phyloP scores from a whole-genome alignment of 2,329 filamentous ascomycete genomes.

The Fusarium napiforme region DNA sequence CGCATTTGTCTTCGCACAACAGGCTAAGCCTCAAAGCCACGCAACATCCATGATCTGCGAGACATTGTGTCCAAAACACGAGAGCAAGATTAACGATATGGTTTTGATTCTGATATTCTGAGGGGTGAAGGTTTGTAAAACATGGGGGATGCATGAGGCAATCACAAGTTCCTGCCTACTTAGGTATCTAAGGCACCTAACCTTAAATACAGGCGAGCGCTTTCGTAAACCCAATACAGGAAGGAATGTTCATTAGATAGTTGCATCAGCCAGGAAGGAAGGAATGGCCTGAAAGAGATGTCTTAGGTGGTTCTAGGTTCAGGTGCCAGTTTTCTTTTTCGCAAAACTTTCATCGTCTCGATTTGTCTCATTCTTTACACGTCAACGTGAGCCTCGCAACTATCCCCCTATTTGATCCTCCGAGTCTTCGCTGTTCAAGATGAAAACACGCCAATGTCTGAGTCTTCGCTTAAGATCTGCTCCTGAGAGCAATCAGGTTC shows the following conservation, averaged over 20 bases:
- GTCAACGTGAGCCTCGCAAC: slow-evolving; percentile 25
- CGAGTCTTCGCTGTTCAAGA: neutral
- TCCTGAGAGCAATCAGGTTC: neutral
- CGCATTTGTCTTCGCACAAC: neutral
- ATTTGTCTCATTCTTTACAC: slow-evolving; percentile 19
- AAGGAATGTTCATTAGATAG: neutral
- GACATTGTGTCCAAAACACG: slow-evolving; percentile 1
- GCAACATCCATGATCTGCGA: slow-evolving; percentile 6
- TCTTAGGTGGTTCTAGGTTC: slow-evolving; percentile 1
- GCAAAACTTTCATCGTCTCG: neutral
- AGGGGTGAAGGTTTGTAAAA: neutral
- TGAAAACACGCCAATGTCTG: neutral
- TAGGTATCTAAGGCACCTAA: neutral
- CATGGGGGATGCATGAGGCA: neutral
- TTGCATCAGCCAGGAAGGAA: neutral
- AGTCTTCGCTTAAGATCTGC: neutral
- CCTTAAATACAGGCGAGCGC: neutral
- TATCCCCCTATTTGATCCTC: neutral
- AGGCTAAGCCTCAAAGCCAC: neutral
- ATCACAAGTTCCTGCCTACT: neutral
- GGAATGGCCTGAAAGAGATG: neutral
- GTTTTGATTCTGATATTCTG: neutral
- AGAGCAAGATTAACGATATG: neutral
- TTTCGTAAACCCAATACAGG: neutral
- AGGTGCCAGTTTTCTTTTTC: neutral